phyloP scores from a whole-genome alignment of 352 stramenopile genomes.

The Globisporangium solare region DNA sequence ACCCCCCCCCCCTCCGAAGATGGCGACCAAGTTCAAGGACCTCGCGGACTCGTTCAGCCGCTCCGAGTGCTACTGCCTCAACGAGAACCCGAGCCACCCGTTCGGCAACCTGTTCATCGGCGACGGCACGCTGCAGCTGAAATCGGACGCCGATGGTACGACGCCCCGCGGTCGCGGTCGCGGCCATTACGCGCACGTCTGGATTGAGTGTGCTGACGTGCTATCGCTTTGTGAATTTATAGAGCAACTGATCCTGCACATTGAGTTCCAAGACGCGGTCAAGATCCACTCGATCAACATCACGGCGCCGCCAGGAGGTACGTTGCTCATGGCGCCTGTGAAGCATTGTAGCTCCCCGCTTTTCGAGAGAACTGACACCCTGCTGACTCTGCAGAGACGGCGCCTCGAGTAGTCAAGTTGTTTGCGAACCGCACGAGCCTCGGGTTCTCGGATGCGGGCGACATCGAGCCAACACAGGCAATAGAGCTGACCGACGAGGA shows the following conservation, averaged over 20 bases:
- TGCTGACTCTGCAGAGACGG: conserved; percentile 27
- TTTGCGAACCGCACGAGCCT: conserved; percentile 72
- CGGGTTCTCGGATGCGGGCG: conserved; percentile 62
- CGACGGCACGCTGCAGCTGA: conserved; percentile 69
- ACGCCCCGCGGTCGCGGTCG: too few species aligned
- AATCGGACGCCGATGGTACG: conserved; percentile 71
- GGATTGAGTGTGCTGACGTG: too few species aligned
- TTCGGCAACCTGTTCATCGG: conserved; percentile 78
- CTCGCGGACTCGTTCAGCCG: conserved; percentile 53
- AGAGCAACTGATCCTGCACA: conserved; percentile 81
- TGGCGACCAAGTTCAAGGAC: conserved; percentile 37
- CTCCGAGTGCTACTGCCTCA: conserved; percentile 73
- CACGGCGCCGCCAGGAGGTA: conserved; percentile 43
- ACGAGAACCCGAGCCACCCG: conserved; percentile 64
- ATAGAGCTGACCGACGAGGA: conserved; percentile 58
- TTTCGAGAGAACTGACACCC: background rate
- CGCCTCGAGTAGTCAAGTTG: conserved; percentile 60
- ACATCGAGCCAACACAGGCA: conserved; percentile 70
- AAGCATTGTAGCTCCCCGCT: background rate
- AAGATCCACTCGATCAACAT: conserved; percentile 77
- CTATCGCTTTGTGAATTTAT: background rate
- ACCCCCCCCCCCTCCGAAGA: conserved; percentile 1
- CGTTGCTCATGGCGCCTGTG: background rate
- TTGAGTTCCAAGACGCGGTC: conserved; percentile 77
- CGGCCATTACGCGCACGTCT: too few species aligned